Percentiles rank a stretch among this genome's conserved stretches.
These are phyloP conservation scores for Phytophthora idaei DNA, from an alignment of 352 stramenopile species.

Conservation along the genomic window DNA sequence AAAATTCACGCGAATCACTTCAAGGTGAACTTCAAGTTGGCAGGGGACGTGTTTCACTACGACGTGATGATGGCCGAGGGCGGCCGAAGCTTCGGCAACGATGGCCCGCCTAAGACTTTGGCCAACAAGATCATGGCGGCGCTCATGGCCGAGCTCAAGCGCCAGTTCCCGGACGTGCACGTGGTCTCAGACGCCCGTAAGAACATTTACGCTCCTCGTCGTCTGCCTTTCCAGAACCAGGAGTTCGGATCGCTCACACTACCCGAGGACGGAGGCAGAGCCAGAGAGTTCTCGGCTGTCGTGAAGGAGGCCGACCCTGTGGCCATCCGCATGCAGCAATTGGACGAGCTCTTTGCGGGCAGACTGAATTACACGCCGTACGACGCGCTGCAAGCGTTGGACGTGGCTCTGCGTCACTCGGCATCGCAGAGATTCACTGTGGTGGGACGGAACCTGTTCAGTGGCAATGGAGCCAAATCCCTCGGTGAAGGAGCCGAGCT, in stretches of 20 bases:
- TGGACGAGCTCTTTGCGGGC: conserved; percentile 58
- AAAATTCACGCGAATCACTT: conserved; percentile 75
- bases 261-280: conserved; percentile 48
- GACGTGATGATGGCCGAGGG: conserved; percentile 61
- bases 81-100: conserved; percentile 44
- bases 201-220: conserved; percentile 58
- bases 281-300: conserved; percentile 48
- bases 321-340: conserved; percentile 66
- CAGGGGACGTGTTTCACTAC: conserved; percentile 75
- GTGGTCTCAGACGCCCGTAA: conserved; percentile 61
- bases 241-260: conserved; percentile 46
- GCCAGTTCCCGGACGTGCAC: conserved; percentile 40
- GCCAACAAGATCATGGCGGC: conserved; percentile 61
- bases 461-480: conserved; percentile 34
- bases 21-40: conserved; percentile 50
- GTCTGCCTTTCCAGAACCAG: conserved; percentile 52
- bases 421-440: conserved; percentile 57
- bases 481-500: conserved; percentile 69
- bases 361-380: conserved; percentile 77
- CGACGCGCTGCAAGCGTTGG: conserved; percentile 72
- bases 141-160: conserved; percentile 46
- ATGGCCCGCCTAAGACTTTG: conserved; percentile 60
- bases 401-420: conserved; percentile 69
- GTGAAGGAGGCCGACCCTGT: conserved; percentile 66
- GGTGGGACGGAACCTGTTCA: conserved; percentile 69